Base-by-base conservation (phyloP, 495 filamentous ascomycete genomes). In the Lasiosphaeria miniovina region DNA sequence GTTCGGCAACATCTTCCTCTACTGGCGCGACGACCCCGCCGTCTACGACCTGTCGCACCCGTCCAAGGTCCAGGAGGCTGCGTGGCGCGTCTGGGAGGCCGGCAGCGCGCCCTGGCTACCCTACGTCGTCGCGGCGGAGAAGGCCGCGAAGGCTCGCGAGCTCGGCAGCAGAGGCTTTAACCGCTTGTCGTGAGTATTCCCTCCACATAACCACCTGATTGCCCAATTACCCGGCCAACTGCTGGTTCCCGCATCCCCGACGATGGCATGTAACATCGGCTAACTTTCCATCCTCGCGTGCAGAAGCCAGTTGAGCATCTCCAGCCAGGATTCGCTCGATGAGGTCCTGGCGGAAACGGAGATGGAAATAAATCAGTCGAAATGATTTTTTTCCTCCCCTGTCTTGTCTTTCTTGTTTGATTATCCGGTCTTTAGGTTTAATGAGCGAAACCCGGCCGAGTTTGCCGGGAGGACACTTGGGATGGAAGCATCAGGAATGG, bases 1-100 rank as follows among this genome's bases (percentile, higher is more conserved):
- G 59, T 66, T 66, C 33, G 70, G 70, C 38, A 46, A 52, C 34
- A 68, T 73, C 38, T 71, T 64, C 7, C 57, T 73, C 17, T 73
- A 63, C 48, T 71, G 66, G 64, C 61, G 70, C 4, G 62, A 67
- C 45, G 70, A 73, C 52, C 64, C 68, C 17, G 51, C 58, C 34
- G 68, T 73, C 31, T 49, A 63, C 45, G 64, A 73, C 50, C 54
- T 73, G 50, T 40, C 52, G 12, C 64, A 67, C 46, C 54, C 70
- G 32, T 52, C 57, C 35, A 68, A 69, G 62, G 60, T 65, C 2
- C 51, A 59, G 38, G 70, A 72, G 57, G 68, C 68, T 0, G 58
- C 63, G 31, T 62, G 68, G 62, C 61, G 70, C 41, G 56, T 72
- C 7, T 55, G 63, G 58, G 57, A 56, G 49, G 68, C 68, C 2